Evolutionary conservation across 371 early-diverging fungal genomes (phyloP), one percentile per base, ranked within the genome.

Genomic region (Dentiscutata heterogama): DNA sequence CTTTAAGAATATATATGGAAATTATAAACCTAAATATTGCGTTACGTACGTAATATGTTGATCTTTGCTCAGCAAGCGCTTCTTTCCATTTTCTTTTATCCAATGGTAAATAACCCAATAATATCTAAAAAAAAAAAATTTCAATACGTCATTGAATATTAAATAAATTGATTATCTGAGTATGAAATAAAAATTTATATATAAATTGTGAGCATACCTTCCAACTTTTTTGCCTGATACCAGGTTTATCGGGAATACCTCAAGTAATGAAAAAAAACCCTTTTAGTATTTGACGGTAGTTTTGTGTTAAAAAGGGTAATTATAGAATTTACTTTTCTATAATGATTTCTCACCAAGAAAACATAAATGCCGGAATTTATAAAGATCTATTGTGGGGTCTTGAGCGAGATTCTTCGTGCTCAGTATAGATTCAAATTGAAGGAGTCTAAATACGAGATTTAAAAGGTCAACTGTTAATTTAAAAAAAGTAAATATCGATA

Each of bases 221-320:
- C 94, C 94, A 95, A 75, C 92, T 91, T 72, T 85, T 88, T 61
- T 92, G 90, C 70, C 94, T 90, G 61, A 92, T 85, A 31, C 93
- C 91, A 11, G 92, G 88, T 80, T 90, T 90, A 83, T 95, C 95
- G 50, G 94, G 94, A 81, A 94, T 93, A 16, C 95, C 95, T 94
- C 18, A 50, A 13, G 11, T 13, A 50, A 13, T 11, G 18, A 22
- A n/a, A 79, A 64, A 35, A 56, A 39, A 39, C 7, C 25, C 16
- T 58, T 20, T 25, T n/a, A 51, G 20, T n/a, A 73, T 51, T 22
- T 25, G 18, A 73, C 35, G 35, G 13, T n/a, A 51, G 10, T 0
- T 75, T 16, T 31, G 60, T 56, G 2, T 56, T 60, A 42, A 20
- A 35, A 27, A 25, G 13, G 7, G 10, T 13, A 68, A 68, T 27